phyloP scores from a whole-genome alignment of 768 basidiomycete species.

The Tubosaeta sp. region DNA sequence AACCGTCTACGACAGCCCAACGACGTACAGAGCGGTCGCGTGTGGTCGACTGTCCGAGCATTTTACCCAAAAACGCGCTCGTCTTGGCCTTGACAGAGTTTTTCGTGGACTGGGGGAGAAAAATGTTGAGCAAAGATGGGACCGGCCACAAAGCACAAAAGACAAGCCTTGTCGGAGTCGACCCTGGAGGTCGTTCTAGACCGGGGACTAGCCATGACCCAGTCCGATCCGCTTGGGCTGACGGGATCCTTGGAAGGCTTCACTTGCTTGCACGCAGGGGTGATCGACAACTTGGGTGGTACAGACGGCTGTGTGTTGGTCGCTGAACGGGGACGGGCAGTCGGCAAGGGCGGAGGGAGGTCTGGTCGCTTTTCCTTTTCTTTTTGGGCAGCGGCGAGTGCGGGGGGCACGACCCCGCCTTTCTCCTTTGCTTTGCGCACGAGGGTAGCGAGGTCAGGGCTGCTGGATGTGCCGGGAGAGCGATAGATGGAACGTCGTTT shows the following conservation, averaged over 20 bases:
- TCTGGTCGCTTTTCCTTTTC: slow-evolving; percentile 35
- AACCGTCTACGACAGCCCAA: slow-evolving; percentile 2
- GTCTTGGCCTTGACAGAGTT: slow-evolving; percentile 73
- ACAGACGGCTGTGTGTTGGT: slow-evolving; percentile 32
- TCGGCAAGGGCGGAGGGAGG: slow-evolving; percentile 37
- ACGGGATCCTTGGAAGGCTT: slow-evolving; percentile 28
- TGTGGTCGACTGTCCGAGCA: slow-evolving; percentile 62
- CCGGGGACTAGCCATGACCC: slow-evolving; percentile 46
- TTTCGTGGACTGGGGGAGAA: slow-evolving; percentile 34
- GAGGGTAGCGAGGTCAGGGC: slow-evolving; percentile 87
- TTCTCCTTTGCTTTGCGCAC: slow-evolving; percentile 78
- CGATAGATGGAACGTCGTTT: slow-evolving; percentile 85
- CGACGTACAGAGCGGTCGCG: slow-evolving; percentile 65
- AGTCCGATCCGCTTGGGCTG: slow-evolving; percentile 39
- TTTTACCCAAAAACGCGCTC: slow-evolving; percentile 76
- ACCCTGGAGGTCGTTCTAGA: slow-evolving; percentile 40
- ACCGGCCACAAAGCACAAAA: not conserved
- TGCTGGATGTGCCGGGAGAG: slow-evolving; percentile 83
- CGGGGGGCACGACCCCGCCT: slow-evolving; percentile 40
- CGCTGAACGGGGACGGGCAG: slow-evolving; percentile 40
- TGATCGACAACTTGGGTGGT: slow-evolving; percentile 36
- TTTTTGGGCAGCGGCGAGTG: slow-evolving; percentile 26
- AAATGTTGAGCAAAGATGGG: not conserved
- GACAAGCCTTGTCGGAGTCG: slow-evolving; percentile 47
- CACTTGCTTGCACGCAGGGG: slow-evolving; percentile 22